phyloP scores from a whole-genome alignment of 2,329 filamentous ascomycete genomes.

The Tricladium varicosporioides region DNA sequence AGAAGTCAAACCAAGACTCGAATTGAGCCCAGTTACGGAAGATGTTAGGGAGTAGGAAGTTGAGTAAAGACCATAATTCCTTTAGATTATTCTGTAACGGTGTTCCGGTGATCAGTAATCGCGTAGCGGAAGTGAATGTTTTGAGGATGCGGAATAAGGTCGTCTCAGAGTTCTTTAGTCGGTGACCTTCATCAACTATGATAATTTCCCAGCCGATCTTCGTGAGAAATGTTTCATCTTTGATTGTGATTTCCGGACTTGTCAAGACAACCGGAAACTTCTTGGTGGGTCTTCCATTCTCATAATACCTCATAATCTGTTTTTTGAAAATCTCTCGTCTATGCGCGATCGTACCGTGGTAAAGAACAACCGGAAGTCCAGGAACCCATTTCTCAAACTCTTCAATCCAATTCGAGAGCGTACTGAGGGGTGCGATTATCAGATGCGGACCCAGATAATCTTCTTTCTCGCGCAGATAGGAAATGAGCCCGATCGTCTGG shows the following conservation, averaged over 20 bases:
- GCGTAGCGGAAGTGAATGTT: constrained; percentile 84
- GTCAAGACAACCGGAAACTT: constrained; percentile 92
- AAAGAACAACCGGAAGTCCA: constrained; percentile 81
- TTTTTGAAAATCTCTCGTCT: constrained; percentile 73
- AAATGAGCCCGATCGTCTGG: constrained; percentile 53
- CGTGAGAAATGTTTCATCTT: constrained; percentile 77
- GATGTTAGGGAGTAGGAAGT: constrained; percentile 88
- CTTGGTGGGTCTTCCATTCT: constrained; percentile 53
- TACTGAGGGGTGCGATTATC: constrained; percentile 87
- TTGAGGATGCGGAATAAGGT: constrained; percentile 86
- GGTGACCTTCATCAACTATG: constrained; percentile 94
- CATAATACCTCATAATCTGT: constrained; percentile 68
- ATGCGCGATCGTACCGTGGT: constrained; percentile 80
- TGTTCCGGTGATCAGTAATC: constrained; percentile 90
- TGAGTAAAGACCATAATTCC: constrained; percentile 90
- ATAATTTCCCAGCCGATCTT: constrained; percentile 96
- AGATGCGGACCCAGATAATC: constrained; percentile 82
- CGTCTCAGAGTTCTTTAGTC: constrained; percentile 95
- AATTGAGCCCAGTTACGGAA: constrained; percentile 94
- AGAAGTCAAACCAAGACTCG: constrained; percentile 96
- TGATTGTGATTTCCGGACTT: constrained; percentile 93
- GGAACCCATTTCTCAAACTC: constrained; percentile 93
- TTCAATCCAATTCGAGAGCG: constrained; percentile 91
- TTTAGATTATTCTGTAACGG: constrained; percentile 94
- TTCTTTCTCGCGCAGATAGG: constrained; percentile 82